Conservation (phyloP, 176 grass and related monocot species). For the Avena eriantha region DNA sequence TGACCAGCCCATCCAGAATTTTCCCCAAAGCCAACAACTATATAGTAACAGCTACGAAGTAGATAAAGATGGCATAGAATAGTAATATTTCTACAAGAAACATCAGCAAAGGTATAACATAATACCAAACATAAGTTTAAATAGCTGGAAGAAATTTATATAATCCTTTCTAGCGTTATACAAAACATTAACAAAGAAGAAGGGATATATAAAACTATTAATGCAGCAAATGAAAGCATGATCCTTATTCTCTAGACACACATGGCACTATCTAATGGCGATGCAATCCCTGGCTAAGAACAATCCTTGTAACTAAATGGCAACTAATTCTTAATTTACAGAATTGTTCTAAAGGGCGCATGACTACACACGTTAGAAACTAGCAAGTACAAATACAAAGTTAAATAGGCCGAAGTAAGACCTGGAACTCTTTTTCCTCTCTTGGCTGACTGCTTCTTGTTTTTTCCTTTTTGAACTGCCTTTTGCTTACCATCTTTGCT, state of each 20-base stretch:
- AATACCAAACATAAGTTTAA: conserved; percentile 31
- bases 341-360: background rate
- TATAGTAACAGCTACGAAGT: background rate
- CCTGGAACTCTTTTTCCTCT: conserved; percentile 54
- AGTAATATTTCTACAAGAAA: conserved; percentile 22
- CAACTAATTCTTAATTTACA: conserved; percentile 13
- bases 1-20: no score
- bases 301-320: conserved; percentile 13
- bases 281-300: conserved; percentile 4
- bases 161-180: conserved; percentile 2
- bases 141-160: background rate
- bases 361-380: background rate
- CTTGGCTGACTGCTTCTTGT: conserved; percentile 48
- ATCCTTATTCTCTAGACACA: background rate
- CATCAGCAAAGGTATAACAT: background rate
- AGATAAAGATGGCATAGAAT: conserved; percentile 7
- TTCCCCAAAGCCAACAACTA: background rate
- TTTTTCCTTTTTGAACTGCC: conserved; percentile 40
- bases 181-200: conserved; percentile 15
- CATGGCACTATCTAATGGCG: conserved; percentile 18
- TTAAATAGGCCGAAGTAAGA: conserved; percentile 48
- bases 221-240: conserved; percentile 31
- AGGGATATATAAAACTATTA: conserved; percentile 31
- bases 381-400: conserved; percentile 13
- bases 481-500: conserved; percentile 47